phyloP scores from a whole-genome alignment of 2,329 filamentous ascomycete species.

The Colletotrichum tropicale region DNA sequence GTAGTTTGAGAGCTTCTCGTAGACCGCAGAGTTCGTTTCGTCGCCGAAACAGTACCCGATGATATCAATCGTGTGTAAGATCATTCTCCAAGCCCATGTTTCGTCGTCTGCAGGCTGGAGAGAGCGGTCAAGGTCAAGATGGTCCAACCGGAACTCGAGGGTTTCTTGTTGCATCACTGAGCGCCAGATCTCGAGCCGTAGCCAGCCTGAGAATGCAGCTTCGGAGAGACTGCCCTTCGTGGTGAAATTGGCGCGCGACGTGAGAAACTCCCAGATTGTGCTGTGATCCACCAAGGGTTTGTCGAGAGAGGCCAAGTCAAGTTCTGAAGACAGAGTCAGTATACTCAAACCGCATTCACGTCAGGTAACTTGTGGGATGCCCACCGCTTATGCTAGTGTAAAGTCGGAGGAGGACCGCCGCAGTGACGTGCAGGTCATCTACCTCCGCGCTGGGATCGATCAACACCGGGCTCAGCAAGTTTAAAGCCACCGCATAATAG shows the following conservation, averaged over 20 bases:
- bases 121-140: background rate
- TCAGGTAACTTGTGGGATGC: background rate
- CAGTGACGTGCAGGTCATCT: background rate
- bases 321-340: background rate
- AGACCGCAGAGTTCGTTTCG: slow-evolving; percentile 18
- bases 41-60: slow-evolving; percentile 29
- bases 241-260: background rate
- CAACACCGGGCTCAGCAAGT: background rate
- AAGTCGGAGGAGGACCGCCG: background rate
- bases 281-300: background rate
- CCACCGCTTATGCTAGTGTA: background rate
- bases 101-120: background rate
- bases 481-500: background rate
- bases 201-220: background rate
- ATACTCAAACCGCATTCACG: background rate
- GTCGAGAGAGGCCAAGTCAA: background rate
- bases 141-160: background rate
- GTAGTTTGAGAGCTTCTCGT: slow-evolving; percentile 24
- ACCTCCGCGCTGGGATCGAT: background rate
- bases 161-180: background rate
- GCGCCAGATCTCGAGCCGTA: background rate
- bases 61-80: slow-evolving; percentile 25
- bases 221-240: background rate
- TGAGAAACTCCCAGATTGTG: background rate
- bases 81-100: slow-evolving; percentile 23